Base-by-base conservation (phyloP, 148 eudicot species). In the Persicaria maculosa region DNA sequence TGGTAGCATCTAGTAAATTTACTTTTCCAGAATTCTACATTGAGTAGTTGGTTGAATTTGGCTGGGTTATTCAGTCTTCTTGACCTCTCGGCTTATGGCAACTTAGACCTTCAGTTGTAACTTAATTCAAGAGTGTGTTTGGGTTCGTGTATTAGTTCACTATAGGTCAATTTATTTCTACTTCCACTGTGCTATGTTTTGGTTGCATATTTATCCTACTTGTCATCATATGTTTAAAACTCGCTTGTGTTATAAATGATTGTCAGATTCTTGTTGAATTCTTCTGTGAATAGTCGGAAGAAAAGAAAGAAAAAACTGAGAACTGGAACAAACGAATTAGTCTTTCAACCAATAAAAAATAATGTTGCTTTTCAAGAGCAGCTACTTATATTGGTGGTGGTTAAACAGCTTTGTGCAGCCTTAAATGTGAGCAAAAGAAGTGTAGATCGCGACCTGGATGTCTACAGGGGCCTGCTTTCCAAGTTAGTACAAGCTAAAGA, bases 401-500 rank as follows among this genome's bases (percentile, higher is more conserved):
- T 65, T 58, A 8, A 58, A 43, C 70, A 71, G 99, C 96, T 95
- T 74, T 95, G 99, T 79, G 81, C 94, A 36, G 92, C 99, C 50
- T 80, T 95, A 47, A 95, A 95, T 74, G 84, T 95, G 68, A 84
- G 88, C 87, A 95, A 95, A 87, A 88, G 83, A 86, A 90, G 86
- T 76, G 99, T 95, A 72, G 99, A 95, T 76, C 81, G 97, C 16
- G 99, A 95, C 76, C 97, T 95, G 81, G 99, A 95, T 78, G 97
- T 95, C 20, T 95, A 95, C 79, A 97, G 96, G 72, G 90, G 89
- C 79, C 86, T 95, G 54, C 92, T 95, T 48, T 85, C 97, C 5
- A 95, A 95, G 81, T 88, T 95, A 53, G 96, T 95, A 75, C 99
- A 95, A 81, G 94, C 99, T 11, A 95, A 95, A 74, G 99, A 95